These are phyloP conservation scores for Strobilomyces dryophilus DNA, from an alignment of 768 basidiomycete genomes.

Conservation along the genomic window DNA sequence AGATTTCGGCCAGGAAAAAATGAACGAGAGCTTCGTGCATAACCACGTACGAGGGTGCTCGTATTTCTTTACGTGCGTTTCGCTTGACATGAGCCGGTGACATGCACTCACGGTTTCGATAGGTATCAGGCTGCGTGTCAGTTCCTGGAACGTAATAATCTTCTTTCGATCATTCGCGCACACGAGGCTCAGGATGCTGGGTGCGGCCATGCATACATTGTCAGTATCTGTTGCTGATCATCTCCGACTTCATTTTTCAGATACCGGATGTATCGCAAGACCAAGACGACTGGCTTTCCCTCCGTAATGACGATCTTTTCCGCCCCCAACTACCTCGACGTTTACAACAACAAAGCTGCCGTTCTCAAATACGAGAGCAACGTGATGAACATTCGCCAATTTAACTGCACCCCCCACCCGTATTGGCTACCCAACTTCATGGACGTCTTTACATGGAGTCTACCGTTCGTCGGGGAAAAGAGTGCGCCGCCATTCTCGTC, in stretches of 20 bases:
- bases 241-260: slow-evolving; percentile 33
- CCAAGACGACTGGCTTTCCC: slow-evolving; percentile 95
- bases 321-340: slow-evolving; percentile 96
- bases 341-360: slow-evolving; percentile 99
- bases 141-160: slow-evolving; percentile 95
- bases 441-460: slow-evolving; percentile 99
- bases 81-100: not conserved
- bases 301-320: slow-evolving; percentile 99
- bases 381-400: slow-evolving; percentile 97
- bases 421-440: slow-evolving; percentile 99
- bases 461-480: slow-evolving; percentile 98
- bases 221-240: not conserved
- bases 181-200: slow-evolving; percentile 99
- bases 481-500: slow-evolving; percentile 44
- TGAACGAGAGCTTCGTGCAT: slow-evolving; percentile 84
- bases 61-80: slow-evolving; percentile 81
- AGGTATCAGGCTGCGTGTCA: slow-evolving; percentile 96
- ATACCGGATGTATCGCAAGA: slow-evolving; percentile 99
- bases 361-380: slow-evolving; percentile 99
- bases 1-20: slow-evolving; percentile 95
- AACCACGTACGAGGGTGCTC: slow-evolving; percentile 97
- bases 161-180: slow-evolving; percentile 94
- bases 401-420: slow-evolving; percentile 92
- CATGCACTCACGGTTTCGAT: slow-evolving; percentile 3
- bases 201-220: slow-evolving; percentile 39